Conservation (phyloP, 2,329 filamentous ascomycete genomes). For the Phaeosphaeria sp. region DNA sequence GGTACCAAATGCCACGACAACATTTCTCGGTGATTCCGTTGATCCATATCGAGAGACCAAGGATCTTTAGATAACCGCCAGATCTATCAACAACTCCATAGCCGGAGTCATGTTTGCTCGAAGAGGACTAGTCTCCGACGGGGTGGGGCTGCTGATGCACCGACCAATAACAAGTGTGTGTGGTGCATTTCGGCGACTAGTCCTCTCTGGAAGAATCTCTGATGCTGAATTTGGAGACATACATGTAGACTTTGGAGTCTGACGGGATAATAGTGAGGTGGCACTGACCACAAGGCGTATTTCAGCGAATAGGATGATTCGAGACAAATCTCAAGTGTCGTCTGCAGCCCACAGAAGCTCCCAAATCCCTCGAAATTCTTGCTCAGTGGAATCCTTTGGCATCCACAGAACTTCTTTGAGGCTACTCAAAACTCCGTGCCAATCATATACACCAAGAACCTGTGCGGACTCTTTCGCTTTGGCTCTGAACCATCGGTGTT, state of each 20-base stretch:
- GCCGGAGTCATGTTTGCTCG: background rate
- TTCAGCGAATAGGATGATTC: background rate
- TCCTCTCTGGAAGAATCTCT: slow-evolving; percentile 1
- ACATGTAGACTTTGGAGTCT: background rate
- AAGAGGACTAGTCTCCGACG: slow-evolving; percentile 13
- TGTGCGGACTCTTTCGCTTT: background rate
- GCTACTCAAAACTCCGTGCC: background rate
- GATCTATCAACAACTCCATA: background rate
- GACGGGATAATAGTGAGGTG: background rate
- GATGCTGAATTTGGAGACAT: background rate
- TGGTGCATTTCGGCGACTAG: slow-evolving; percentile 17
- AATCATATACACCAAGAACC: background rate
- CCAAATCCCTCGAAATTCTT: slow-evolving; percentile 15
- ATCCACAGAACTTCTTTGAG: slow-evolving; percentile 20
- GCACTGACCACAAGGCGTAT: background rate
- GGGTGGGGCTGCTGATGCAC: background rate
- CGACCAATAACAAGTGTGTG: slow-evolving; percentile 1
- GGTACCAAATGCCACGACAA: background rate
- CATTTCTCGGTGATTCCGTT: background rate
- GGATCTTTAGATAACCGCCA: background rate
- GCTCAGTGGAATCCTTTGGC: slow-evolving; percentile 4
- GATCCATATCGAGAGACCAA: background rate
- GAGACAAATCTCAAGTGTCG: background rate
- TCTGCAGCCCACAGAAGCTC: slow-evolving; percentile 2
- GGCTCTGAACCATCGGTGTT: slow-evolving; percentile 19